phyloP scores from a whole-genome alignment of 306 rosid species.

The Urtica urens region DNA sequence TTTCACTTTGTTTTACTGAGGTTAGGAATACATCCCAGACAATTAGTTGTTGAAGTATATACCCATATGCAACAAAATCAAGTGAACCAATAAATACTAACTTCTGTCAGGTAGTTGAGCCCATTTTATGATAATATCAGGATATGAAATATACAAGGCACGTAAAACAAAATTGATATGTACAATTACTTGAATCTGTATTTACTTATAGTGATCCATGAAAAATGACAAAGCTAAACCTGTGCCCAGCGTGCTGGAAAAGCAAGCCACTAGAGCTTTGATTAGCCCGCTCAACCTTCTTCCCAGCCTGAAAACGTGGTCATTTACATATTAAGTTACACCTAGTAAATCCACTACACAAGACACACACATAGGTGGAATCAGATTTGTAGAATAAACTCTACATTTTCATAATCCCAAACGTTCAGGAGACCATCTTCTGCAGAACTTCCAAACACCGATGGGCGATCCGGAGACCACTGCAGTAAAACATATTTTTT shows the following conservation, averaged over 20 bases:
- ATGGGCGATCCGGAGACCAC: constrained; percentile 98
- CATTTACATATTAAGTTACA: not conserved
- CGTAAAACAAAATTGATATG: no score
- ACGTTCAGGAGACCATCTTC: constrained; percentile 93
- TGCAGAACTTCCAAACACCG: constrained; percentile 98
- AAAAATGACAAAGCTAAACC: constrained; percentile 32
- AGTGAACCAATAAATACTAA: not conserved
- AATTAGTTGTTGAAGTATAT: no score
- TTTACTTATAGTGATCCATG: not conserved
- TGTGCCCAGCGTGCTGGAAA: constrained; percentile 99
- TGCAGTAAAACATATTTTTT: constrained; percentile 25
- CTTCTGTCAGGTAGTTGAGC: not conserved
- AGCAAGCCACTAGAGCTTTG: constrained; percentile 61
- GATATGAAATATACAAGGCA: not conserved
- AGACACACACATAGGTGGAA: not conserved
- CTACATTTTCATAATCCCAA: constrained; percentile 95
- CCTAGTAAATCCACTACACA: not conserved
- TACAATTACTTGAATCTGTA: no score
- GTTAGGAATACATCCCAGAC: no score
- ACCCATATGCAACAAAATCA: not conserved
- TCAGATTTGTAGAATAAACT: not conserved
- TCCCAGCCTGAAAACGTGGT: constrained; percentile 46
- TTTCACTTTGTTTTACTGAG: no score
- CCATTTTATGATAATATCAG: not conserved
- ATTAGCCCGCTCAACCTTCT: constrained; percentile 57